A percentile compares a stretch with the other conserved stretches of the same genome.
These are phyloP conservation scores for Oryza brachyantha DNA, from an alignment of 176 grass and related monocot genomes.

Conservation along the genomic window DNA sequence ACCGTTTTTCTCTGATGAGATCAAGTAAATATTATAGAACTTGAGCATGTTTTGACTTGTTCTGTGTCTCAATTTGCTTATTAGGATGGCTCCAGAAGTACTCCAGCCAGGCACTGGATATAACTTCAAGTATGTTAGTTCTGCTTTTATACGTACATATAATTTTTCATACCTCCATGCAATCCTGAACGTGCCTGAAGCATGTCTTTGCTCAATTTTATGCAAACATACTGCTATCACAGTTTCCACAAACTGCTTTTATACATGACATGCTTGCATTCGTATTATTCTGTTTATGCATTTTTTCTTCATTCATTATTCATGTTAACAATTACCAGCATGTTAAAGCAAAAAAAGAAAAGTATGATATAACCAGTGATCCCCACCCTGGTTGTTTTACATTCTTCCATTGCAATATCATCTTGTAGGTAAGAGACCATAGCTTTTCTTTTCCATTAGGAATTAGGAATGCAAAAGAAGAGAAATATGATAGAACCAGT, in stretches of 20 bases:
- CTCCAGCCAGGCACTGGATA: conserved; percentile 94
- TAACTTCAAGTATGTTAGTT: conserved; percentile 92
- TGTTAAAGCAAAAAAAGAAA: neutral
- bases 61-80: conserved; percentile 23
- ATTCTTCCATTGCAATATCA: neutral
- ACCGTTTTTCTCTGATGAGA: neutral
- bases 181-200: neutral
- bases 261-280: neutral
- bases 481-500: neutral
- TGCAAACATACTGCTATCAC: neutral
- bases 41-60: conserved; percentile 22
- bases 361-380: neutral
- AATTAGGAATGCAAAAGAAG: neutral
- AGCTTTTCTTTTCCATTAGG: neutral
- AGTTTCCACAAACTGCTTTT: neutral
- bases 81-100: conserved; percentile 99
- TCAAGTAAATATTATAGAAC: conserved; percentile 6
- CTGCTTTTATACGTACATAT: conserved; percentile 5
- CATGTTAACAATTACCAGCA: neutral
- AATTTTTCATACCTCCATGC: neutral
- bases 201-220: neutral
- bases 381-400: neutral
- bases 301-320: conserved; percentile 12
- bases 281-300: neutral
- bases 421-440: neutral